Evolutionary conservation across 2,329 filamentous ascomycete genomes (phyloP), one percentile per base, ranked within the genome.

Genomic region (Akanthomyces dipterigenus): DNA sequence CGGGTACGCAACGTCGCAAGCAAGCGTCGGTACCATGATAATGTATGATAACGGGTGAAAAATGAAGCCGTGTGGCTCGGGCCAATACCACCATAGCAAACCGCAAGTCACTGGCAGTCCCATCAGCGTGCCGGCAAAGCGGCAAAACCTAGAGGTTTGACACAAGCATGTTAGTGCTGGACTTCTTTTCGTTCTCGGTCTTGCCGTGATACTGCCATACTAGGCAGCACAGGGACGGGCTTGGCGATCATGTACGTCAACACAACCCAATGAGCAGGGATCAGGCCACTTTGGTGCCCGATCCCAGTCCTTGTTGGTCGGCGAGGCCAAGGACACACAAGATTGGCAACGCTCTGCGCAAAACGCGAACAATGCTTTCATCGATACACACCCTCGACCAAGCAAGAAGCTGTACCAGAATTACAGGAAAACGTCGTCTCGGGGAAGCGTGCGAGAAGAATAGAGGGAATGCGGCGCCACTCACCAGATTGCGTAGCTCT

Each of bases 81-180:
- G 78, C 80, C 80, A 82, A 64, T 75, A 75, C 70, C 75, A 79
- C 78, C 78, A 81, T n/a, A 78, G 67, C 48, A 79, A 64, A 9
- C 68, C 68, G 57, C 75, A 76, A 48, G 70, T 71, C 12, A 74
- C 61, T 5, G 75, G 70, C 20, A 80, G 68, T 2, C 78, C 78
- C 62, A 75, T 68, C 9, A 79, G 56, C 1, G 77, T 76, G 5
- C 79, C 79, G 2, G 76, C 60, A 14, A 74, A 72, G 55, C 80
- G 75, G 36, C 73, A 76, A 34, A 76, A 70, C 78, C 79, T 82
- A 34, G 16, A n/a, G 5, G 31, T 34, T 34, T 14, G 22, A 26
- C 22, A 26, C 50, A 45, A 24, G 11, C 48, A 34, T 50, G 31
- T 12, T 24, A 34, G 53, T 18, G 18, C 3, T 12, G 18, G 36